A percentile compares a stretch with the other conserved stretches of the same genome.
Evolutionary conservation across 306 rosid genomes (phyloP).

Genomic region (Dalbergia cochinchinensis): DNA sequence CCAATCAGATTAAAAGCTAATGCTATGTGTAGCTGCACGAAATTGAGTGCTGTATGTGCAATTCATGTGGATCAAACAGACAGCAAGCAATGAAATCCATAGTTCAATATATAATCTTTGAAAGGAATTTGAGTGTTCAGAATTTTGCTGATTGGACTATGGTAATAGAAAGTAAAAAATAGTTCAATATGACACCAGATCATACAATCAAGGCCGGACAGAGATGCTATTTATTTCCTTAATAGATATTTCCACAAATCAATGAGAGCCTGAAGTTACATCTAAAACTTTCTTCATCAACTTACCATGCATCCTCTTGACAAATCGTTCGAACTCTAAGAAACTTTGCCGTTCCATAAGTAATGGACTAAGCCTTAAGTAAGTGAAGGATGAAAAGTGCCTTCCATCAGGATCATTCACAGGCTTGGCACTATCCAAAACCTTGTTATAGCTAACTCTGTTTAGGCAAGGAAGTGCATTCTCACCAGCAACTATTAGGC

Average conservation of each 20-base stretch:
- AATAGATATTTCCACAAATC: conserved; percentile 12
- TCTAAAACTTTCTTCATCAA: conserved; percentile 5
- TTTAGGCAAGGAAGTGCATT: conserved; percentile 79
- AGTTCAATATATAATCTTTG: neutral
- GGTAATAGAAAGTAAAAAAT: neutral
- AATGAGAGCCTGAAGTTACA: conserved; percentile 1
- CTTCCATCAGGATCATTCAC: conserved; percentile 86
- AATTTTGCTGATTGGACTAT: conserved; percentile 10
- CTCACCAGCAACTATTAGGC: conserved; percentile 72
- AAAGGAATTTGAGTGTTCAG: conserved; percentile 15
- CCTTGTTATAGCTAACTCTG: conserved; percentile 77
- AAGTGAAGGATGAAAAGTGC: conserved; percentile 79
- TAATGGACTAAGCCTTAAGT: conserved; percentile 78
- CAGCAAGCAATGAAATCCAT: neutral
- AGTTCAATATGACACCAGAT: neutral
- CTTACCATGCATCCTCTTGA: conserved; percentile 97
- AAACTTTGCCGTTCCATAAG: conserved; percentile 84
- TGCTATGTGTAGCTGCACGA: neutral
- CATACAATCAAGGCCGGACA: conserved; percentile 8
- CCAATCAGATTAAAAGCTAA: neutral
- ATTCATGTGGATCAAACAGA: neutral
- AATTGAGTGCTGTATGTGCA: neutral
- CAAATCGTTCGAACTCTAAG: conserved; percentile 86
- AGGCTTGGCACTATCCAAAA: conserved; percentile 86
- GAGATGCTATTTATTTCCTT: neutral